A percentile compares a stretch with the other conserved stretches of the same genome.
phyloP scores from a whole-genome alignment of 257 asterid genomes.

The Jasminum sambac region DNA sequence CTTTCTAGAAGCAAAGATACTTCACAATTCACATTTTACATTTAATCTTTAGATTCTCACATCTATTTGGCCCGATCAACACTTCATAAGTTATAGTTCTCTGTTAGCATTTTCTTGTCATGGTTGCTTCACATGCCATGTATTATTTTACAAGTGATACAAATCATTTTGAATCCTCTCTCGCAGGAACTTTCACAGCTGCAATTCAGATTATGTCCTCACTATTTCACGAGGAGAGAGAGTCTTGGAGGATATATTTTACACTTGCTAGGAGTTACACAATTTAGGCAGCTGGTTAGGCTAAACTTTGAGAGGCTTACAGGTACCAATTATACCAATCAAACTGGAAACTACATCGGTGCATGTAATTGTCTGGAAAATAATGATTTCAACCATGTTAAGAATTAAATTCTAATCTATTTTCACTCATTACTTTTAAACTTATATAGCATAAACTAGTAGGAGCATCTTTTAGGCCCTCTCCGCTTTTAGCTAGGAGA shows the following conservation, averaged over 20 bases:
- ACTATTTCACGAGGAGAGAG: slow-evolving; percentile 73
- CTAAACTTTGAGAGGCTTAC: too few species aligned
- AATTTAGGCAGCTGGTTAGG: too few species aligned
- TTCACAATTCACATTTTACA: background rate
- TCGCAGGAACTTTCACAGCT: slow-evolving; percentile 82
- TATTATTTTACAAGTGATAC: background rate
- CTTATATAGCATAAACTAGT: too few species aligned
- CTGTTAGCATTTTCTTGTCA: background rate
- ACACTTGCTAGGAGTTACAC: slow-evolving; percentile 65
- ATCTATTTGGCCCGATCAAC: background rate
- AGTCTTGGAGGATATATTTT: slow-evolving; percentile 89
- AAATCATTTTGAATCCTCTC: slow-evolving; percentile 26
- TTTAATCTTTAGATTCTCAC: background rate
- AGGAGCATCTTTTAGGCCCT: too few species aligned
- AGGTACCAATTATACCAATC: too few species aligned
- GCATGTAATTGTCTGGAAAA: too few species aligned
- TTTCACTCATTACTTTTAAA: too few species aligned
- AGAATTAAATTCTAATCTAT: too few species aligned
- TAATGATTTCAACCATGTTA: too few species aligned
- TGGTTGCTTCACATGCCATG: slow-evolving; percentile 10
- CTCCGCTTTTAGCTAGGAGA: too few species aligned
- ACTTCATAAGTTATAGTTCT: background rate
- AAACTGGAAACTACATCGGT: too few species aligned
- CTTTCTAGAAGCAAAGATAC: background rate
- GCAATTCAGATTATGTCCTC: slow-evolving; percentile 81